Evolutionary conservation across 495 filamentous ascomycete species (phyloP), one percentile per base, ranked within the genome.

Genomic region (Jackrogersella minutella): DNA sequence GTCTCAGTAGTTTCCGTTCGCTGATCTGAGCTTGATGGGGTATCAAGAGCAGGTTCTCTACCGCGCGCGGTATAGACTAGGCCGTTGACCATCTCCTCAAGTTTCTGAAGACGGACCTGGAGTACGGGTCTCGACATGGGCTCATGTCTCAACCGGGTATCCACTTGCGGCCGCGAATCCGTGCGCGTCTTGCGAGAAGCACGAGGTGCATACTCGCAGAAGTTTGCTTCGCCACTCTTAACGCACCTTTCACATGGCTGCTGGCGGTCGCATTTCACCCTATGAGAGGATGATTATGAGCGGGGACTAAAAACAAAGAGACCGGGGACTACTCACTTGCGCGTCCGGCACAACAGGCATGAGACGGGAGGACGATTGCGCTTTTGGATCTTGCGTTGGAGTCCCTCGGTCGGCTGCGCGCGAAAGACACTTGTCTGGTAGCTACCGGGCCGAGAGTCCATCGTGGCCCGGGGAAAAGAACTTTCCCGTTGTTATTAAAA

Each of bases 61-160:
- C 59, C 53, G 37, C 66, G 52, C 6, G 26, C 24, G 9, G 43
- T 50, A 30, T 71, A 69, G n/a, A 81, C 75, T 39, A 84, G 69
- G 9, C 66, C 77, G 19, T 76, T 74, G 8, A 85, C 79, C 73
- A 84, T 73, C 39, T 79, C 74, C 69, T 85, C 83, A 5, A 85
- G 77, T 62, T 77, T 76, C 62, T 77, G 75, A 41, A 85, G 68
- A 53, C 81, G 76, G 24, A 75, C 72, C 63, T 82, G 75, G 31
- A 82, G 74, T 34, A 76, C 77, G 44, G 72, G 69, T 11, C 72
- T 55, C 21, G 69, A 69, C 43, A 72, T 56, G 6, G 70, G 70
- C 39, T 72, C 71, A 55, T 66, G 61, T 24, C 62, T 70, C 10
- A 50, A 17, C 58, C 70, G 70, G 41, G 44, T 64, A 44, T 73